Conservation (phyloP, 768 basidiomycete species). For the Boletus patriciae region DNA sequence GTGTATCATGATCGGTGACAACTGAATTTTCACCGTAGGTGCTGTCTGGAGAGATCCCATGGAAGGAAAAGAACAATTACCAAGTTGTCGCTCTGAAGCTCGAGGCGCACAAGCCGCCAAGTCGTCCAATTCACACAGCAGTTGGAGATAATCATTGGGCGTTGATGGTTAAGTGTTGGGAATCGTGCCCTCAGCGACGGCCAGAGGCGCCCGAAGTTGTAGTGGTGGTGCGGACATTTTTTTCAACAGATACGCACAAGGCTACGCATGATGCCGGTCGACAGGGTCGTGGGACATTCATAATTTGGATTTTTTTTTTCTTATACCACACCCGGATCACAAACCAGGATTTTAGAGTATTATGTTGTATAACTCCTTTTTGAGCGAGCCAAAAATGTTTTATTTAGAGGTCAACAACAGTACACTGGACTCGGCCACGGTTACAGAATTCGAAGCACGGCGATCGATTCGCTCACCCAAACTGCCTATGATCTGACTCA, state of each 20-base stretch:
- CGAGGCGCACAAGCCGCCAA: neutral
- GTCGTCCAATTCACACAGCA: neutral
- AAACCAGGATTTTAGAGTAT: too few species aligned
- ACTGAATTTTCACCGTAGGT: neutral
- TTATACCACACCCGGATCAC: neutral
- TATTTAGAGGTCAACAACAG: too few species aligned
- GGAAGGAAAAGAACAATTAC: neutral
- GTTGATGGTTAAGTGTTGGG: constrained; percentile 4
- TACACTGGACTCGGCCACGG: too few species aligned
- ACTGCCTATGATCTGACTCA: too few species aligned
- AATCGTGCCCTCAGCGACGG: neutral
- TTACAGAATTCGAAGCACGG: too few species aligned
- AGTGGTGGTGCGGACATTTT: neutral
- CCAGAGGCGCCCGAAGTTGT: neutral
- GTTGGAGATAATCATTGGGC: neutral
- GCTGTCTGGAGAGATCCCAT: constrained; percentile 4
- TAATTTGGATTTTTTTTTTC: neutral
- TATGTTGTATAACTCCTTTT: too few species aligned
- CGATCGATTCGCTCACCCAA: too few species aligned
- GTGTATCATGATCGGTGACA: too few species aligned
- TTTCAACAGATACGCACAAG: neutral
- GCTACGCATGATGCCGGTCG: neutral
- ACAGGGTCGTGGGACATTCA: neutral
- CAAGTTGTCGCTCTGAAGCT: constrained; percentile 2
- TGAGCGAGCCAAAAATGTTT: too few species aligned